These are phyloP conservation scores for Aschersonia sp. DNA, from an alignment of 2,329 filamentous ascomycete species.

Conservation along the genomic window DNA sequence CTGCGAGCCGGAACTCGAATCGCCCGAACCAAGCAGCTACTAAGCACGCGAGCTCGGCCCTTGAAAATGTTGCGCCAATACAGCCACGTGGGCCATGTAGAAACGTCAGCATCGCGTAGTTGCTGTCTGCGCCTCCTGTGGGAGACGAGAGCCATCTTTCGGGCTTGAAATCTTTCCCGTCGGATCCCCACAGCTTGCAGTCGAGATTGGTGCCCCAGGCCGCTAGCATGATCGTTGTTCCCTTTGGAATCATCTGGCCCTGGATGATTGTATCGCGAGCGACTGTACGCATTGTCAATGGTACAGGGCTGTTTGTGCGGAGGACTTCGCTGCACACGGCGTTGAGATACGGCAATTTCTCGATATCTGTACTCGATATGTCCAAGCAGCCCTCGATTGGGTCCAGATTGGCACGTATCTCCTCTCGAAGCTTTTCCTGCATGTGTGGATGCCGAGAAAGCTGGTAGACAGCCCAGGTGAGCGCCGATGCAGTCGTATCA, in stretches of 20 bases:
- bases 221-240: slow-evolving; percentile 18
- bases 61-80: neutral
- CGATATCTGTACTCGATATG: slow-evolving; percentile 3
- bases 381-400: slow-evolving; percentile 12
- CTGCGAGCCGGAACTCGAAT: neutral
- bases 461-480: slow-evolving; percentile 26
- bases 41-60: neutral
- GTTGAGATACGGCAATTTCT: slow-evolving; percentile 18
- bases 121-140: neutral
- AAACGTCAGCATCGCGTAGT: neutral
- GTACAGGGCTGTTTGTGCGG: slow-evolving; percentile 23
- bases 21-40: neutral
- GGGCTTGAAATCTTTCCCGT: slow-evolving; percentile 20
- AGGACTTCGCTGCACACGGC: slow-evolving; percentile 28
- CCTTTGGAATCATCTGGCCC: slow-evolving; percentile 19
- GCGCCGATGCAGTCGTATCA: slow-evolving; percentile 25
- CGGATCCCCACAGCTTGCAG: slow-evolving; percentile 18
- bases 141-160: slow-evolving; percentile 18
- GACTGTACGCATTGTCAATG: slow-evolving; percentile 16
- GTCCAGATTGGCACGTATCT: slow-evolving; percentile 20
- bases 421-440: slow-evolving; percentile 21
- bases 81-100: neutral
- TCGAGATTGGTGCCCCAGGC: slow-evolving; percentile 16
- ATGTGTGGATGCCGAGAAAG: slow-evolving; percentile 19
- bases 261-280: slow-evolving; percentile 16